A percentile compares a stretch with the other conserved stretches of the same genome.
Conservation (phyloP, 1,139 yeast species). For the Groenewaldozyma sp. region DNA sequence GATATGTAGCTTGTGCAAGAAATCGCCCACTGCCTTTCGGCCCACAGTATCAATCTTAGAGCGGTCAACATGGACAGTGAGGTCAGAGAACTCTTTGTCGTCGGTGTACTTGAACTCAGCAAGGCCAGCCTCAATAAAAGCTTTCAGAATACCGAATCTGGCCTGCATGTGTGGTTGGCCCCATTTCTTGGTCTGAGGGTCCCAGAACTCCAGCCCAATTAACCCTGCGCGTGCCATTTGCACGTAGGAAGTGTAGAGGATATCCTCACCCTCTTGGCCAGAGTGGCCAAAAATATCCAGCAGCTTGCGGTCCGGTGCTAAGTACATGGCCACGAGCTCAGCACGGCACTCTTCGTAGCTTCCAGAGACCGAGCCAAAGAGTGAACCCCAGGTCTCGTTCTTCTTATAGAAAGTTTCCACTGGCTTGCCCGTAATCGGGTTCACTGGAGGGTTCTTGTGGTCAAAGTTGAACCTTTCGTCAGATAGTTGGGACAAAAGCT, state of each 20-base stretch:
- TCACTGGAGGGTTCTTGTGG: conserved; percentile 46
- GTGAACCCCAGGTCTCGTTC: conserved; percentile 85
- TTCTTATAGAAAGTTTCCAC: conserved; percentile 60
- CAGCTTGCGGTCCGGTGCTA: conserved; percentile 59
- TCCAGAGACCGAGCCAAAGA: conserved; percentile 74
- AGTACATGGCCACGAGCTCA: conserved; percentile 76
- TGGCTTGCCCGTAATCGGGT: conserved; percentile 45
- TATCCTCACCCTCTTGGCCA: conserved; percentile 51
- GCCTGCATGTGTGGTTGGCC: conserved; percentile 98
- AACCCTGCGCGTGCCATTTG: conserved; percentile 87
- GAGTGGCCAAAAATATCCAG: conserved; percentile 65
- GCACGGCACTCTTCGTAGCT: conserved; percentile 91
- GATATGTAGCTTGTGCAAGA: conserved; percentile 61
- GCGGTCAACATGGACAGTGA: conserved; percentile 50
- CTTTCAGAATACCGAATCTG: conserved; percentile 72
- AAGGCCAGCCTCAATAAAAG: conserved; percentile 61
- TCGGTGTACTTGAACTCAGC: conserved; percentile 44
- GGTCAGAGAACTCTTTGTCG: conserved; percentile 42
- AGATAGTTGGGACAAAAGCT: conserved; percentile 51
- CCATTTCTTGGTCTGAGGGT: conserved; percentile 72
- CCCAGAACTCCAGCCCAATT: conserved; percentile 76
- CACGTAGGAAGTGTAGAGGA: conserved; percentile 57
- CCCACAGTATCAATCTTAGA: conserved; percentile 58
- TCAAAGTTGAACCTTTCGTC: conserved; percentile 69
- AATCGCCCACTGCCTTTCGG: conserved; percentile 63